These are phyloP conservation scores for Colletotrichum sidae DNA, from an alignment of 2,329 filamentous ascomycete species.

Conservation along the genomic window DNA sequence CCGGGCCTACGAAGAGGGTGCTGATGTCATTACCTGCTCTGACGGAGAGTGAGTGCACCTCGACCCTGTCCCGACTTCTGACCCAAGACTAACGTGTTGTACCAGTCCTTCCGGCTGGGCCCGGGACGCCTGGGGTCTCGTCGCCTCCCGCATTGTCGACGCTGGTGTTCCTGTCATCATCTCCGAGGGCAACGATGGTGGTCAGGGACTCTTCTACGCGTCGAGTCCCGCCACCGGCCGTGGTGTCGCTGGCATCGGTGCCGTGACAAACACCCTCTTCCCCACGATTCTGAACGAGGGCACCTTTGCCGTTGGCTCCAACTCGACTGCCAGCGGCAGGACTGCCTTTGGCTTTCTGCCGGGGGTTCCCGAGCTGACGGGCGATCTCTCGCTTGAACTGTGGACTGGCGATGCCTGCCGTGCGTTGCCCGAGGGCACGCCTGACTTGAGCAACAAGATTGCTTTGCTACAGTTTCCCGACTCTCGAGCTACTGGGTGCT, in stretches of 20 bases:
- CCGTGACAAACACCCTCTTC: constrained; percentile 40
- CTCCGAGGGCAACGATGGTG: constrained; percentile 44
- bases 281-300: constrained; percentile 21
- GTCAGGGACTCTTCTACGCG: constrained; percentile 39
- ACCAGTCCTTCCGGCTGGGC: constrained; percentile 41
- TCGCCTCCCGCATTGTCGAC: constrained; percentile 43
- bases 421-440: constrained; percentile 46
- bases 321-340: constrained; percentile 3
- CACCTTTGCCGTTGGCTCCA: constrained; percentile 21
- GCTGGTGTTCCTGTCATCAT: constrained; percentile 44
- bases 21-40: constrained; percentile 47
- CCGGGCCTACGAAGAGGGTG: constrained; percentile 55
- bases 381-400: constrained; percentile 36
- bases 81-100: constrained; percentile 40
- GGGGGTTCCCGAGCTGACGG: constrained; percentile 12
- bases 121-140: constrained; percentile 42
- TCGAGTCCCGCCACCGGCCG: constrained; percentile 40
- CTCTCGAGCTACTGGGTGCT: constrained; percentile 46
- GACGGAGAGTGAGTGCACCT: constrained; percentile 38
- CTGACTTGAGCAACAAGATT: constrained; percentile 53
- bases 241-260: constrained; percentile 38
- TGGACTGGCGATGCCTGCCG: constrained; percentile 35
- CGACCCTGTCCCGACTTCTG: constrained; percentile 41
- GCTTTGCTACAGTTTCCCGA: constrained; percentile 50
- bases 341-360: constrained; percentile 16